Evolutionary conservation across 257 asterid species (phyloP), one percentile per base, ranked within the genome.

Genomic region (Verbena officinalis): DNA sequence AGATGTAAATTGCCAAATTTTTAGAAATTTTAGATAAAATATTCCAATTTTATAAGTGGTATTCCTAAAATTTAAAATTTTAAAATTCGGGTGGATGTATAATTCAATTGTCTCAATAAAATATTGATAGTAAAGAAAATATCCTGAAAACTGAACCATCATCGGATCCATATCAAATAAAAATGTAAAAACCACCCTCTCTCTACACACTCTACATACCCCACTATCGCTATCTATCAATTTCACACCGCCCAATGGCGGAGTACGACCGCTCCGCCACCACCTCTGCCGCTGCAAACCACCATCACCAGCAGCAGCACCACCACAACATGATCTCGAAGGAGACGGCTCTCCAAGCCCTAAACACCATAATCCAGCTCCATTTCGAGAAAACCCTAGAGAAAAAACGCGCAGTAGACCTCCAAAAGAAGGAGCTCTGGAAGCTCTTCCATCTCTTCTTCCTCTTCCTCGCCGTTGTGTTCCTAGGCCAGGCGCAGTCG

Each of bases 331-430:
- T 71, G 56, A 80, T 90, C 56, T 76, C 81, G 0, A 82, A 73
- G 60, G 98, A 92, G 64, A 76, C 97, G 2, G 96, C 90, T n/a
- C 67, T 89, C n/a, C 95, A 92, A 74, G 88, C 97, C 27, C 82
- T 89, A 1, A 92, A 84, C 87, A 92, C 91, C 75, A 85, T 92
- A 12, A 87, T 92, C 84, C 98, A 92, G 65, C 98, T 92, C 80
- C 98, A 92, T 54, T 87, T 92, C 68, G 98, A 92, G 77, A 92
- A 92, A 71, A 92, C 98, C 75, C 95, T 92, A 0, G 98, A 92
- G 77, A 92, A 92, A 31, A 92, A 92, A 67, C 66, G 89, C 2
- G 85, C 95, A 1, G 89, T 92, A 0, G 98, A 92, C 64, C 86
- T 79, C 58, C 97, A 92, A 57, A 92, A 92, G 31, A 92, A 92